Base-by-base conservation (phyloP, 306 rosid species). In the Crotalaria pallida region DNA sequence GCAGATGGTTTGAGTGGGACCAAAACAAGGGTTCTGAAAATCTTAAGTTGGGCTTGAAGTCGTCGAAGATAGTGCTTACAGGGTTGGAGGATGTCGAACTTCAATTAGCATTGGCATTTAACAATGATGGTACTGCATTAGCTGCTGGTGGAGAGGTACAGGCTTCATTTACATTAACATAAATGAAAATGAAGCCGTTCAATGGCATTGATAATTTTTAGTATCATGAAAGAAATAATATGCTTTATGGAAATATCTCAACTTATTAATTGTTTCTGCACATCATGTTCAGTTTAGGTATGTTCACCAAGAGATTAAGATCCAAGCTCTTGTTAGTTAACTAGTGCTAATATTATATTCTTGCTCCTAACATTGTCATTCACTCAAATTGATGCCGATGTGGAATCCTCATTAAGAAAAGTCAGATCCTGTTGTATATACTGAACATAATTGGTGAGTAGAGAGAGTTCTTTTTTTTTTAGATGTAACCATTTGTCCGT, bases 101-200 rank as follows among this genome's bases (percentile, higher is more conserved):
- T 57, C 99, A 91, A 67, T 84, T 94, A 59, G 95, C 99, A 4
- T 73, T 94, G 82, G 82, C 86, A 48, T 94, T 90, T 71, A 83
- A 82, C 69, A 61, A 63, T 15, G 96, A 84, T 21, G 97, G 99
- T 56, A 85, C 97, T 29, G 56, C 65, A 66, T 82, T 94, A 61
- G 99, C 99, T 61, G 72, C 84, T 45, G 97, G 99, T 70, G 96
- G 95, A 16, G 96, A 88, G 91, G 99, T 94, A 83, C 62, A 36
- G 40, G 31, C 73, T 22, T 64, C 72, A 77, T 71, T 70, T 52
- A 47, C 66, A 45, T 76, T 69, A 27, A 0, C 56, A 23, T 44
- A 22, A 44, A 52, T 36, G 33, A 36, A 71, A 56, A 43, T 15
- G 7, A 44, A 29, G 4, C 29, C 38, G 41, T 33, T 44, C 50